These are phyloP conservation scores for Sarcodon sp. DNA, from an alignment of 768 basidiomycete species.

Conservation along the genomic window DNA sequence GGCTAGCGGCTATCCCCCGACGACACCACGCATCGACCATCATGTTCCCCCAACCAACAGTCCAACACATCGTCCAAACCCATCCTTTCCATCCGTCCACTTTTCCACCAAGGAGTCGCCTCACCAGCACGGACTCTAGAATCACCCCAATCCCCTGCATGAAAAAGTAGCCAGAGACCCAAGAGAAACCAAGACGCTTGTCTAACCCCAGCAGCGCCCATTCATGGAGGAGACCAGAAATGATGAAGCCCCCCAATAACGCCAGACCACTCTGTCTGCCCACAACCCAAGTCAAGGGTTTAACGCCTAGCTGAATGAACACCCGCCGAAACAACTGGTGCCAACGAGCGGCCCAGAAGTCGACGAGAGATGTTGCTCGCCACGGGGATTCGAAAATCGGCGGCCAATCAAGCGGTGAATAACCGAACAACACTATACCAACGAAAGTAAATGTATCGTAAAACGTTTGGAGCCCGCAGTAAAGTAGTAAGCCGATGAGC, in stretches of 20 bases:
- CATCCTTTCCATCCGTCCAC: slow-evolving; percentile 36
- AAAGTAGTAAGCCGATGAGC: slow-evolving; percentile 3
- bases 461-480: slow-evolving; percentile 5
- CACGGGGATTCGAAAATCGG: slow-evolving; percentile 21
- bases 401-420: slow-evolving; percentile 19
- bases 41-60: slow-evolving; percentile 30
- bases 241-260: slow-evolving; percentile 43
- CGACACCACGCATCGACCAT: slow-evolving; percentile 30
- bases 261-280: slow-evolving; percentile 28
- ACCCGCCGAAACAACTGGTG: slow-evolving; percentile 20
- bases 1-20: slow-evolving; percentile 2
- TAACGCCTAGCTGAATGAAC: slow-evolving; percentile 19
- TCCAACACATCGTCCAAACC: slow-evolving; percentile 38
- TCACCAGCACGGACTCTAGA: slow-evolving; percentile 34
- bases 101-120: slow-evolving; percentile 23
- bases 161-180: slow-evolving; percentile 39
- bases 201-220: slow-evolving; percentile 47
- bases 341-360: slow-evolving; percentile 27
- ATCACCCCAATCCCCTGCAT: slow-evolving; percentile 40
- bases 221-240: slow-evolving; percentile 51
- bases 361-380: slow-evolving; percentile 19
- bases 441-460: slow-evolving; percentile 14
- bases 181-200: slow-evolving; percentile 30
- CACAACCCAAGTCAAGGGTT: slow-evolving; percentile 21
- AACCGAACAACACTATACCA: slow-evolving; percentile 15